Evolutionary conservation across 2,329 filamentous ascomycete genomes (phyloP).

Genomic region (Claviceps africana): DNA sequence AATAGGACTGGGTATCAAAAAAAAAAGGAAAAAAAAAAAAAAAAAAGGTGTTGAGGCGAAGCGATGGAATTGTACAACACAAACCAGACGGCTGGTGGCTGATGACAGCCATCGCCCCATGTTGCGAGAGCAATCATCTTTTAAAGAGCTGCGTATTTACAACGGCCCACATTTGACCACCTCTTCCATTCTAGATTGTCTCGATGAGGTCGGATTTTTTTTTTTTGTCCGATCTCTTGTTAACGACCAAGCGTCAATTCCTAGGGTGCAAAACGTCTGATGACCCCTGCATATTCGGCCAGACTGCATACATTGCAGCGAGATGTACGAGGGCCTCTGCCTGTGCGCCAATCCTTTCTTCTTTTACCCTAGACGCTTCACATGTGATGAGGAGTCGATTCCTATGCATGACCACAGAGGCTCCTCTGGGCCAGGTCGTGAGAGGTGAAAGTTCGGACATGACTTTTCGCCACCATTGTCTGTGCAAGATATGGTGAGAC

Average conservation of each 20-base stretch:
- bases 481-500: not conserved
- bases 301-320: not conserved
- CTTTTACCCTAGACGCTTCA: not conserved
- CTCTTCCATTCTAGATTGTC: not conserved
- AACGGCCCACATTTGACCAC: not conserved
- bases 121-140: not conserved
- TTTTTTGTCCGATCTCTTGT: not conserved
- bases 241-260: not conserved
- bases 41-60: not conserved
- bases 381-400: not conserved
- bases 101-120: not conserved
- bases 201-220: no score
- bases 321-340: not conserved
- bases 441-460: not conserved
- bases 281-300: not conserved
- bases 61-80: no score
- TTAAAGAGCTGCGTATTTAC: not conserved
- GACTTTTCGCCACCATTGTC: not conserved
- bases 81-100: not conserved
- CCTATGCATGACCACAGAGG: not conserved
- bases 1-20: not conserved
- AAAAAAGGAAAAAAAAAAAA: not conserved
- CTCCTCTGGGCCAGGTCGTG: not conserved
- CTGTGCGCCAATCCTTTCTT: not conserved
- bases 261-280: not conserved